Evolutionary conservation across 352 stramenopile genomes (phyloP).

Genomic region (Peronospora farinosa): DNA sequence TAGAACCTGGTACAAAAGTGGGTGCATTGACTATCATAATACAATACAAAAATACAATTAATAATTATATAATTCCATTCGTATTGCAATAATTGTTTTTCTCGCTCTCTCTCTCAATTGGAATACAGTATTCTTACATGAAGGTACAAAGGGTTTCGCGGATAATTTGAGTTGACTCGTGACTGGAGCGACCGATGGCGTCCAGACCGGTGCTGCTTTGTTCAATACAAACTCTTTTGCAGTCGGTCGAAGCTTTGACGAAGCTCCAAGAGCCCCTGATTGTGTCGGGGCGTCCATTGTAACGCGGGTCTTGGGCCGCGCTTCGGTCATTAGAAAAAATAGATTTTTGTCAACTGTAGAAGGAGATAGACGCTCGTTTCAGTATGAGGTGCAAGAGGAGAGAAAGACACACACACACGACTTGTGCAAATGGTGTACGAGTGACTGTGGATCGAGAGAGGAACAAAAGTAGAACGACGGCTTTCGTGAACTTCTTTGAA

Average conservation of each 20-base stretch:
- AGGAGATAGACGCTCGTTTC: neutral
- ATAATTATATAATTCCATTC: neutral
- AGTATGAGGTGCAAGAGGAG: neutral
- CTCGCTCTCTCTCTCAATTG: neutral
- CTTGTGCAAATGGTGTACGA: constrained; percentile 21
- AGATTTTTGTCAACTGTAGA: constrained; percentile 2
- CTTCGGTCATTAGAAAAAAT: constrained; percentile 22
- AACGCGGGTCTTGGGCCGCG: constrained; percentile 13
- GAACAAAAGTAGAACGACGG: neutral
- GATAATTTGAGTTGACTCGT: constrained; percentile 44
- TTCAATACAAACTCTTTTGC: constrained; percentile 70
- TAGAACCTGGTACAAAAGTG: constrained; percentile 25
- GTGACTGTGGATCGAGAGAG: neutral
- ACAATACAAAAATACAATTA: constrained; percentile 6
- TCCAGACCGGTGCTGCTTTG: constrained; percentile 44
- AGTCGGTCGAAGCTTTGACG: constrained; percentile 50
- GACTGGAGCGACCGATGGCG: constrained; percentile 25
- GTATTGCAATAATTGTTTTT: neutral
- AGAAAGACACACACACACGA: constrained; percentile 25
- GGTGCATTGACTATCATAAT: constrained; percentile 39
- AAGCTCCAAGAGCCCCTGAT: constrained; percentile 2
- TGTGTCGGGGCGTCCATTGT: constrained; percentile 22
- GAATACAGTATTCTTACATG: constrained; percentile 22
- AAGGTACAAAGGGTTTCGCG: constrained; percentile 57
- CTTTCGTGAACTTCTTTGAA: too few species aligned